phyloP scores from a whole-genome alignment of 768 basidiomycete species.

The Tulasnella sp. region DNA sequence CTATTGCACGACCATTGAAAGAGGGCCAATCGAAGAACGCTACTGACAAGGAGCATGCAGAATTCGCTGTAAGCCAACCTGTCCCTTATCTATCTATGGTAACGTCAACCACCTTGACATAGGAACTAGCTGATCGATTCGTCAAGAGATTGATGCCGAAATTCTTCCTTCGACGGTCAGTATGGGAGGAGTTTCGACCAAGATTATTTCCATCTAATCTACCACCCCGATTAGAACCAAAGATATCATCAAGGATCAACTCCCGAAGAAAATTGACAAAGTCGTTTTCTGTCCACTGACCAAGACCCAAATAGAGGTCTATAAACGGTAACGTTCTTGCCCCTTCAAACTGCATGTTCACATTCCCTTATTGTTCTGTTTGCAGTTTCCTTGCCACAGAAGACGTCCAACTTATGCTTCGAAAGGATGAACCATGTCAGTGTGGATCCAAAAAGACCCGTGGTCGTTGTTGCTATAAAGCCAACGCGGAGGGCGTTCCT shows the following conservation, averaged over 20 bases:
- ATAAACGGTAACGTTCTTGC: constrained; percentile 36
- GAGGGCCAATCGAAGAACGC: constrained; percentile 54
- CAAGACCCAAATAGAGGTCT: constrained; percentile 50
- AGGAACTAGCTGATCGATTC: constrained; percentile 50
- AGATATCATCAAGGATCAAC: constrained; percentile 57
- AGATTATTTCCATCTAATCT: background rate
- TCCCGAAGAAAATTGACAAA: constrained; percentile 79
- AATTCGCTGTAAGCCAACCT: constrained; percentile 24
- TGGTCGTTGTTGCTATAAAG: constrained; percentile 43
- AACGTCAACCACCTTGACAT: background rate
- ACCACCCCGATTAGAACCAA: constrained; percentile 42
- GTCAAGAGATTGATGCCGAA: constrained; percentile 57
- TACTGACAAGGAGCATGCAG: constrained; percentile 44
- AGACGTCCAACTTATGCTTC: constrained; percentile 56
- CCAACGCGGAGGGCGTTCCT: constrained; percentile 31
- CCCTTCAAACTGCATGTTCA: background rate
- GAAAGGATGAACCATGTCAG: constrained; percentile 55
- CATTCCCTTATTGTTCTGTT: background rate
- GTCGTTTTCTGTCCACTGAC: constrained; percentile 91
- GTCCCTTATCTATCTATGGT: background rate
- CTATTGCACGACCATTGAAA: constrained; percentile 53
- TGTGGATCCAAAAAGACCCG: constrained; percentile 54
- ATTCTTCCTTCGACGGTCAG: constrained; percentile 70
- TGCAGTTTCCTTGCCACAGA: constrained; percentile 41
- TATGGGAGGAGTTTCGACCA: background rate